These are phyloP conservation scores for Lachnellula cervina DNA, from an alignment of 2,329 filamentous ascomycete genomes.

Conservation along the genomic window DNA sequence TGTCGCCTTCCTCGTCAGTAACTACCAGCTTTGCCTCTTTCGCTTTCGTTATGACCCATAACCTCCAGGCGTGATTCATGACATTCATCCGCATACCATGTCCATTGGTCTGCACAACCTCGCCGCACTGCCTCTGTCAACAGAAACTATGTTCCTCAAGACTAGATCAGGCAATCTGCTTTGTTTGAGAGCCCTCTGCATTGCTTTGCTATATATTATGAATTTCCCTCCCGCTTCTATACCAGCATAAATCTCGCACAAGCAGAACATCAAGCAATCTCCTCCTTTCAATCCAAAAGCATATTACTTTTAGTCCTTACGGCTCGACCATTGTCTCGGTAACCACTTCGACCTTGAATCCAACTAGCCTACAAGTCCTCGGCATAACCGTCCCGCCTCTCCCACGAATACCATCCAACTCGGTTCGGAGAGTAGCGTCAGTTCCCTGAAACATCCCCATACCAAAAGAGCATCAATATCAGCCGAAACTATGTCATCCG, in stretches of 20 bases:
- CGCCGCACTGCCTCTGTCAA: neutral
- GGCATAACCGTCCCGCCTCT: neutral
- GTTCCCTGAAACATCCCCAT: neutral
- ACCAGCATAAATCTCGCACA: neutral
- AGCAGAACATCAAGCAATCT: neutral
- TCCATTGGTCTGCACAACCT: neutral
- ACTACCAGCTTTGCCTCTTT: neutral
- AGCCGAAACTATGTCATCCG: conserved; percentile 18
- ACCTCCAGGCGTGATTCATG: neutral
- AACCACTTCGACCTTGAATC: no score
- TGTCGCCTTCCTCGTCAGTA: neutral
- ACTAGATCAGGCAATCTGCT: neutral
- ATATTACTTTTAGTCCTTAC: neutral
- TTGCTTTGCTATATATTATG: neutral
- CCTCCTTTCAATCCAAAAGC: neutral
- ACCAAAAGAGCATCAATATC: neutral
- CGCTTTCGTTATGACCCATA: neutral
- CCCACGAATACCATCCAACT: neutral
- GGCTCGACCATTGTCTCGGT: neutral
- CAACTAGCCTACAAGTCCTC: neutral
- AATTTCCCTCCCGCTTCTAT: neutral
- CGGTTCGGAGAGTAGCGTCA: neutral
- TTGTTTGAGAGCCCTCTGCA: neutral
- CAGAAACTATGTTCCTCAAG: neutral
- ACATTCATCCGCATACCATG: neutral